Conservation (phyloP, 2,329 filamentous ascomycete genomes). For the Diplodia mutila region DNA sequence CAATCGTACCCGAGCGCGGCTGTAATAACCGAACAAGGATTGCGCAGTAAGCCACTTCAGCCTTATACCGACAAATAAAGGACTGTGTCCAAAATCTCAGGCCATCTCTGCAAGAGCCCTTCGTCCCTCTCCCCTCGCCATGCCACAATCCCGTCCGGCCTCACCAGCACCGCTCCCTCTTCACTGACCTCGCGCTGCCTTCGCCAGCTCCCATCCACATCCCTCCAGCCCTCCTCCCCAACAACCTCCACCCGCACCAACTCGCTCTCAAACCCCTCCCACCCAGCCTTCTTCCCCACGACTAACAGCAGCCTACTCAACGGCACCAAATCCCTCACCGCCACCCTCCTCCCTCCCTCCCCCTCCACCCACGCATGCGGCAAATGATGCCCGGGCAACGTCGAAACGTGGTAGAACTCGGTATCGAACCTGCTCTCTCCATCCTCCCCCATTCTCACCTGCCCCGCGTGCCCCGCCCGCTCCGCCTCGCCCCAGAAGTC, state of each 20-base stretch:
- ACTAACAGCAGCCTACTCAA: neutral
- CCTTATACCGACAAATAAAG: neutral
- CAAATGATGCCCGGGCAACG: constrained; percentile 39
- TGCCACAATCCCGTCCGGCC: constrained; percentile 40
- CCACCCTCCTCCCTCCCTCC: neutral
- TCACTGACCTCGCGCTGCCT: constrained; percentile 27
- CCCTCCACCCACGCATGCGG: constrained; percentile 37
- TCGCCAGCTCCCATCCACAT: constrained; percentile 31
- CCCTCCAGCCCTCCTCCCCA: neutral
- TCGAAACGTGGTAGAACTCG: constrained; percentile 32
- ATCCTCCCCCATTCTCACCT: constrained; percentile 28
- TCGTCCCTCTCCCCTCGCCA: constrained; percentile 28
- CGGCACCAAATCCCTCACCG: constrained; percentile 22
- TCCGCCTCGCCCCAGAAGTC: constrained; percentile 29
- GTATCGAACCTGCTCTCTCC: constrained; percentile 28
- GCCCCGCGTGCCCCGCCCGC: constrained; percentile 30
- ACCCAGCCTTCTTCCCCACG: neutral
- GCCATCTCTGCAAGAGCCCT: constrained; percentile 20
- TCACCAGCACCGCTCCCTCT: constrained; percentile 36
- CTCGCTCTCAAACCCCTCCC: neutral
- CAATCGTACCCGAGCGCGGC: too few relatives aligned
- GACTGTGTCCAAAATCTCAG: neutral
- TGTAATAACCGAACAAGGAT: too few relatives aligned
- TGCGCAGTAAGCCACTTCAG: neutral
- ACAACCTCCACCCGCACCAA: constrained; percentile 4